phyloP scores from a whole-genome alignment of 2,329 filamentous ascomycete species.

The Neonectria magnoliae region DNA sequence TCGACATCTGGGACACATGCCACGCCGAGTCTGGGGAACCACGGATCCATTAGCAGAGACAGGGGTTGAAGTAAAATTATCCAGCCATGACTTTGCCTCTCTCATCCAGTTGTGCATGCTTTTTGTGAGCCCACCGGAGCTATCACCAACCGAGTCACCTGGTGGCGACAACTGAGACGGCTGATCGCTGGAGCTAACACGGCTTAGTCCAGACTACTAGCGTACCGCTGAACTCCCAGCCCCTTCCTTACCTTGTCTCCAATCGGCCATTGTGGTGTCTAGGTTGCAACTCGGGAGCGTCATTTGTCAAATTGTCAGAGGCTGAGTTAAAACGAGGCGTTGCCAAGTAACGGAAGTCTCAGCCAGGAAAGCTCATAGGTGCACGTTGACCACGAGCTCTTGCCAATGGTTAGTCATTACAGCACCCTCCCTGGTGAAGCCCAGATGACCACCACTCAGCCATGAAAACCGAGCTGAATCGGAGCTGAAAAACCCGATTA shows the following conservation, averaged over 20 bases:
- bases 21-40: no score
- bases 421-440: not conserved
- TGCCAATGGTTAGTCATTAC: not conserved
- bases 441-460: not conserved
- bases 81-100: not conserved
- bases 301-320: not conserved
- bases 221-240: not conserved
- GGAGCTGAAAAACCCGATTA: not conserved
- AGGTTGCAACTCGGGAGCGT: slow-evolving; percentile 1
- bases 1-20: no score
- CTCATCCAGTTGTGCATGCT: not conserved
- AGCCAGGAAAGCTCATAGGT: not conserved
- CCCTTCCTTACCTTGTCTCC: not conserved
- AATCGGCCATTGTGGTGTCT: not conserved
- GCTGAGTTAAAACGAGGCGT: slow-evolving; percentile 4
- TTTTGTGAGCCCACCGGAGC: not conserved
- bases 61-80: no score
- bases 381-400: slow-evolving; percentile 3
- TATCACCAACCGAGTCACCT: not conserved
- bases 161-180: not conserved
- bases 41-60: no score
- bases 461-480: not conserved
- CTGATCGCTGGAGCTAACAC: not conserved
- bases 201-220: not conserved
- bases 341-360: not conserved